Percentiles rank a stretch among this genome's conserved stretches.
phyloP scores from a whole-genome alignment of 139 green algal species.

The Ettlia oleoabundans region DNA sequence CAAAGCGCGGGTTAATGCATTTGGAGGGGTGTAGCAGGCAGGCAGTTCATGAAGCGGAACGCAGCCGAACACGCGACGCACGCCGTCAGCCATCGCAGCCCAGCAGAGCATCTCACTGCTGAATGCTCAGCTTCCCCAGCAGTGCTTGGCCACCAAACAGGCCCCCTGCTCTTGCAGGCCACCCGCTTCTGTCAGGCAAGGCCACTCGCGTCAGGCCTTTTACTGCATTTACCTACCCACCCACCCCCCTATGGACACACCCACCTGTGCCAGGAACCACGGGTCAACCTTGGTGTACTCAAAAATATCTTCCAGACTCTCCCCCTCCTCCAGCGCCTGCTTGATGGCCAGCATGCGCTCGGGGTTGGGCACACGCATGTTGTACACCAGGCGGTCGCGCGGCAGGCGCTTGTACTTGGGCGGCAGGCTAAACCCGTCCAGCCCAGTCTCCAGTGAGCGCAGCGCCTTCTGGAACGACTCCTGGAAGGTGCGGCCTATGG shows the following conservation, averaged over 20 bases:
- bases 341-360: constrained; percentile 88
- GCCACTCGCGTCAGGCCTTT: no score
- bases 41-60: no score
- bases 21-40: no score
- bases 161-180: no score
- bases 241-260: no score
- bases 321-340: constrained; percentile 86
- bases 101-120: no score
- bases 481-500: constrained; percentile 97
- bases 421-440: constrained; percentile 89
- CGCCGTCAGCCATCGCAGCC: no score
- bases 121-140: no score
- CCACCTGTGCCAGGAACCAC: constrained; percentile 94
- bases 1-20: no score
- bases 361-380: constrained; percentile 90
- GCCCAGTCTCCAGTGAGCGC: constrained; percentile 91
- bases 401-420: constrained; percentile 79
- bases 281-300: constrained; percentile 96
- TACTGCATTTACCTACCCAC: no score
- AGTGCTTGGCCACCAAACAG: not conserved
- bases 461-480: constrained; percentile 98
- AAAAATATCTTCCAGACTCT: constrained; percentile 78
- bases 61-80: no score
- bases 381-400: constrained; percentile 83
- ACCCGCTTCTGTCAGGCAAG: no score